Base-by-base conservation (phyloP, 306 rosid species). In the Hylodesmum podocarpum region DNA sequence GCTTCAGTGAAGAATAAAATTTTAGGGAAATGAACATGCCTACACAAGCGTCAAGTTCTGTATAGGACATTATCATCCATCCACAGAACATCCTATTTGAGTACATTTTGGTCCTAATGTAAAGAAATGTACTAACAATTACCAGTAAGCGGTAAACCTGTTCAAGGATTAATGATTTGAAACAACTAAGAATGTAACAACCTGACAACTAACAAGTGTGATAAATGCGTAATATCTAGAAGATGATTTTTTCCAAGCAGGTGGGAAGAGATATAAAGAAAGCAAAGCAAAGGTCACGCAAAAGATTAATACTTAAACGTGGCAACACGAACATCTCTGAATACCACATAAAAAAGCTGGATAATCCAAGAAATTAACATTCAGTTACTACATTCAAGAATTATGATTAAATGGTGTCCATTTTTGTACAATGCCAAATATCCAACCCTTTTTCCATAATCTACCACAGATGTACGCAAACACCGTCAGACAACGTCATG, bases 391-490 rank as follows among this genome's bases (percentile, higher is more conserved):
- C 27, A 53, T 55, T 3, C 66, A 68, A 50, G 58, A 50, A 43
- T 24, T 15, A 11, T 27, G 13, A 62, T 76, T 62, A 61, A 36
- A 53, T 28, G 19, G 14, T 73, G 61, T 28, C 27, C 44, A 22
- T 18, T 39, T 76, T 68, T 21, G 51, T 62, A 76, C 58, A 63
- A 70, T 14, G 53, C 75, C 75, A 84, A 81, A 77, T 68, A 66
- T 22, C 19, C 5, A 21, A 59, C 47, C 81, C 61, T 74, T 70
- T 49, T 67, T 70, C 43, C 10, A 36, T 44, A 49, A 21, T 19
- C 81, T 62, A 70, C 77, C 78, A 29, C 27, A 53, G 18, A 81
- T 81, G 78, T 78, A 71, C 75, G 72, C 6, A 49, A 33, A 40
- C 44, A 75, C 25, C 63, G 67, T 2, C 19, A 70, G 21, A n/a